phyloP scores from a whole-genome alignment of 257 asterid genomes.

The Primulina tabacum region DNA sequence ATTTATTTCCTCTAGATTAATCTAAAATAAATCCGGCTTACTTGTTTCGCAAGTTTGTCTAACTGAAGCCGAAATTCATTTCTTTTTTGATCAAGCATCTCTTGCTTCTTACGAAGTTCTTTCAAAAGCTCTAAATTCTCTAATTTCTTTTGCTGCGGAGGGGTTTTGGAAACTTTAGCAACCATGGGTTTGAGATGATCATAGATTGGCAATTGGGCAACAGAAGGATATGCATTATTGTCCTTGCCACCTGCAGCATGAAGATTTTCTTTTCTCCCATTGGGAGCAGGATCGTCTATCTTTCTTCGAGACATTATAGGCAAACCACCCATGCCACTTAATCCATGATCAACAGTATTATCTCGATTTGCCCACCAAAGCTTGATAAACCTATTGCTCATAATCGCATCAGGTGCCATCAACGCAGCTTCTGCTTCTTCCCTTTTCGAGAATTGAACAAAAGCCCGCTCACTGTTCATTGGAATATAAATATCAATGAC shows the following conservation, averaged over 20 bases:
- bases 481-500: slow-evolving; percentile 81
- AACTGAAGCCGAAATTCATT: slow-evolving; percentile 69
- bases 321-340: slow-evolving; percentile 34
- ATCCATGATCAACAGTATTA: slow-evolving; percentile 64
- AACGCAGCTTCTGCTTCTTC: slow-evolving; percentile 94
- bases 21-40: slow-evolving; percentile 33
- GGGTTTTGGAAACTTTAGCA: slow-evolving; percentile 52
- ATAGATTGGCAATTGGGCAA: slow-evolving; percentile 35
- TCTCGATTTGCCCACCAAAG: slow-evolving; percentile 98
- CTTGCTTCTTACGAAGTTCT: slow-evolving; percentile 94
- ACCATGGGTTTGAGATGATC: slow-evolving; percentile 44
- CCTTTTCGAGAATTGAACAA: slow-evolving; percentile 82
- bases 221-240: slow-evolving; percentile 31
- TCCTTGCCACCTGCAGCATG: slow-evolving; percentile 41
- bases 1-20: slow-evolving; percentile 9
- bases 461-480: slow-evolving; percentile 64
- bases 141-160: slow-evolving; percentile 69
- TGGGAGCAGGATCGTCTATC: slow-evolving; percentile 30
- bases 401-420: slow-evolving; percentile 94
- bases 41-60: slow-evolving; percentile 81
- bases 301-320: slow-evolving; percentile 32
- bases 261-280: slow-evolving; percentile 54
- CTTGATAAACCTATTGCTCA: slow-evolving; percentile 96
- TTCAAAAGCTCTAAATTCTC: slow-evolving; percentile 81
- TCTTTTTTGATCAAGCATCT: slow-evolving; percentile 93